Evolutionary conservation across 306 rosid genomes (phyloP).

Genomic region (Gleditsia sinensis): DNA sequence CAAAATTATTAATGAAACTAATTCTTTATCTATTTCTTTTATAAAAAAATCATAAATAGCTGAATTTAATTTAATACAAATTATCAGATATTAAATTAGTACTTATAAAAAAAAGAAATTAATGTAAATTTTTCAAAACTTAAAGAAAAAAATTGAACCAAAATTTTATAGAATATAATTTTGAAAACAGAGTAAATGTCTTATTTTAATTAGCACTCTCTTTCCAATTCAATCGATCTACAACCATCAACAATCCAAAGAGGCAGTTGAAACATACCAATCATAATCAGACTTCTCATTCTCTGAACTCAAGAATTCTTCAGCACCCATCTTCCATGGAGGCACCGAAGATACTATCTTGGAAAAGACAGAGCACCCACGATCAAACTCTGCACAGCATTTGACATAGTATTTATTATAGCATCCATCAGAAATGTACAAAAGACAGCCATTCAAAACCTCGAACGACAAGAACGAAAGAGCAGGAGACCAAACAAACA

Average conservation of each 20-base stretch:
- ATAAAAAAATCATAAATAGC: too few species aligned
- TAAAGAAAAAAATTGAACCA: too few species aligned
- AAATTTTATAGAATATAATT: too few species aligned
- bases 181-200: too few species aligned
- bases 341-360: constrained; percentile 51
- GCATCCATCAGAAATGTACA: constrained; percentile 22
- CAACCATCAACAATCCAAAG: constrained; percentile 22
- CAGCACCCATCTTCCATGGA: constrained; percentile 53
- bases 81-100: too few species aligned
- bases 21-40: too few species aligned
- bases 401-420: background rate
- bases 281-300: constrained; percentile 89
- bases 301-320: constrained; percentile 81
- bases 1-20: too few species aligned
- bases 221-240: constrained; percentile 17
- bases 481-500: constrained; percentile 11
- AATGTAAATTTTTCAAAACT: too few species aligned
- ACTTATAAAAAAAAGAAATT: too few species aligned
- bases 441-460: too few species aligned
- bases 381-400: constrained; percentile 42
- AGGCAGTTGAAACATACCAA: constrained; percentile 52
- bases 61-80: too few species aligned
- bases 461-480: background rate
- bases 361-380: constrained; percentile 43
- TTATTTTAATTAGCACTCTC: too few species aligned